Base-by-base conservation (phyloP, 2,329 filamentous ascomycete species). In the Exophiala oligosperma region DNA sequence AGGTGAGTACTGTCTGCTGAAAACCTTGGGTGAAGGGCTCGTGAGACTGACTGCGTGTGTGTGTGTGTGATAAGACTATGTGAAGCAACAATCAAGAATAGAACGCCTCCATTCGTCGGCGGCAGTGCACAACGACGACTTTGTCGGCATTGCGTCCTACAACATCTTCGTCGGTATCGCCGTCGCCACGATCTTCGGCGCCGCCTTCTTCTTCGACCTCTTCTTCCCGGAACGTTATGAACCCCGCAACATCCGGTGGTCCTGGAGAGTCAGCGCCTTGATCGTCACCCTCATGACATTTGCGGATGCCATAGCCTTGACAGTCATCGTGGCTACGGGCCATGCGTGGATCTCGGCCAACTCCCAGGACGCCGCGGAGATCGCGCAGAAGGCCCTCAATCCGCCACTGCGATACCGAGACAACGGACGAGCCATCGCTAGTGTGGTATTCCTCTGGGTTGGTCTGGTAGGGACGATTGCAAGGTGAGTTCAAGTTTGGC, bases 181-280 rank as follows among this genome's bases (percentile, higher is more conserved):
- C 17, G 78, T 84, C 7, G 82, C 82, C 12, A 81, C 78, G 47
- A 79, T 85, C 64, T 85, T 85, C 64, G 82, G 82, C 23, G 77
- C 78, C 0, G 82, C 78, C 0, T 85, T 85, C 73, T 84, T 85
- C 74, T 84, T 85, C 70, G 83, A 85, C 66, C 76, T 85, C 2
- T 84, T 84, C 71, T 85, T 81, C 80, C 82, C 82, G 0, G 81
- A 82, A 52, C 75, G 82, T 49, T 68, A 74, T 8, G 82, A 85
- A 60, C 77, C 73, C 3, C 67, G 61, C 21, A 68, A 73, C 21
- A 81, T 84, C 2, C 77, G 78, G 49, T 64, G 77, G n/a, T 78
- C 81, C 0, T 85, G 82, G 83, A 81, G 76, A 65, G 73, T 79
- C 9, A 81, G 76, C 61, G 78, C 79, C 0, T 69, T 83, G 1